Evolutionary conservation across 2,329 filamentous ascomycete species (phyloP).

Genomic region (Pseudodiploospora longispora): DNA sequence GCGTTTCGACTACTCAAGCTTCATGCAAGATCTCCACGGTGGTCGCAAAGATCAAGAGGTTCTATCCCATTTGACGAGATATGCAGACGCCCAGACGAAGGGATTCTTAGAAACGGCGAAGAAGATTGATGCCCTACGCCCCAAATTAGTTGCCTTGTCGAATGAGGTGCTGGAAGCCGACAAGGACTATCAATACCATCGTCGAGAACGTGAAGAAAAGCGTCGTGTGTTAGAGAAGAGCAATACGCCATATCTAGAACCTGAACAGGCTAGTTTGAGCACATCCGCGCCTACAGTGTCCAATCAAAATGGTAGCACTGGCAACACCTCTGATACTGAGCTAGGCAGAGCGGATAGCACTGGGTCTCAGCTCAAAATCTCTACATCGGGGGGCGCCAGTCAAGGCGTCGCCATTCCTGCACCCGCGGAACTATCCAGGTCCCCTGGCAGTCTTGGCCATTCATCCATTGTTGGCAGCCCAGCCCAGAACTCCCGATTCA

Average conservation of each 20-base stretch:
- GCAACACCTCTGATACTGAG: slow-evolving; percentile 56
- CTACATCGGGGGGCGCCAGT: slow-evolving; percentile 37
- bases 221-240: slow-evolving; percentile 82
- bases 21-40: slow-evolving; percentile 98
- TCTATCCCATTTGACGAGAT: slow-evolving; percentile 86
- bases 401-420: slow-evolving; percentile 20
- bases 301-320: slow-evolving; percentile 36
- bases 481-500: slow-evolving; percentile 58
- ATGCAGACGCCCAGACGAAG: slow-evolving; percentile 81
- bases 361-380: slow-evolving; percentile 54
- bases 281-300: slow-evolving; percentile 23
- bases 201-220: slow-evolving; percentile 94
- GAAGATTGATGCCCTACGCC: slow-evolving; percentile 78
- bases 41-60: slow-evolving; percentile 98
- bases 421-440: slow-evolving; percentile 43
- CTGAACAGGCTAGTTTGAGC: slow-evolving; percentile 47
- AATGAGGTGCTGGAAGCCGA: slow-evolving; percentile 87
- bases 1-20: slow-evolving; percentile 96
- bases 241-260: slow-evolving; percentile 63
- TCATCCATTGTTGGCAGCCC: slow-evolving; percentile 40
- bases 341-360: slow-evolving; percentile 67
- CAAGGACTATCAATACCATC: slow-evolving; percentile 92
- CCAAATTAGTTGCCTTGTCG: slow-evolving; percentile 81
- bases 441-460: slow-evolving; percentile 45
- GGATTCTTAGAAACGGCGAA: slow-evolving; percentile 76